Base-by-base conservation (phyloP, 2,329 filamentous ascomycete genomes). In the Pyricularia grisea region DNA sequence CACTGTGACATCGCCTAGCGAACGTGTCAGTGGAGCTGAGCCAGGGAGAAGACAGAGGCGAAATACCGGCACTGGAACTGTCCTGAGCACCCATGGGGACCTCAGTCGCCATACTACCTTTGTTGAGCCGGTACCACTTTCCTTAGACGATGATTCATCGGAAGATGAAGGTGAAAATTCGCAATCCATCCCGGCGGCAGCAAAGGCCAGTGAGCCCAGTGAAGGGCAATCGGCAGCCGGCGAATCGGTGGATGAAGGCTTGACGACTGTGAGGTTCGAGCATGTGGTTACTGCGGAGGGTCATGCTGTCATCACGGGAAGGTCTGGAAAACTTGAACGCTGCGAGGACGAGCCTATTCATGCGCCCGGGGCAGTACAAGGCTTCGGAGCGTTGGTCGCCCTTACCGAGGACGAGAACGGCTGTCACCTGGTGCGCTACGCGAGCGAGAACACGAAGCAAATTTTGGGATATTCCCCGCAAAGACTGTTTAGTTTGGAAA, bases 341-440 rank as follows among this genome's bases (percentile, higher is more conserved):
- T 97, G 93, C 75, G 93, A 97, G 77, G 93, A 97, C 74, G 93
- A 97, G 74, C 93, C 93, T 0, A 97, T 97, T 30, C 92, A 94
- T 72, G 90, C 93, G 0, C 93, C 93, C 0, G 93, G 93, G 42
- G 91, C 92, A 1, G 80, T 94, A 0, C 93, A 97, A 76, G 84
- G 87, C 0, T 97, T 97, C 73, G 93, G 93, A 0, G 82, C 92
- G 4, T 81, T 97, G 28, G 74, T 97, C 36, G 92, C 90, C 0
- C 78, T 97, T 25, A 86, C 89, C 68, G 91, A 94, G 76, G 88
- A 92, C 68, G 76, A 80, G 0, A 88, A 91, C 55, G 90, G 90
- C 3, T 87, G 85, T 58, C 84, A 95, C 12, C 76, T 87, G 1
- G 90, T 94, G 14, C 87, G 91, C 20, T 85, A 92, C 33, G 91